Conservation (phyloP, 495 filamentous ascomycete genomes). For the Lasiosphaeriaceae sp. region DNA sequence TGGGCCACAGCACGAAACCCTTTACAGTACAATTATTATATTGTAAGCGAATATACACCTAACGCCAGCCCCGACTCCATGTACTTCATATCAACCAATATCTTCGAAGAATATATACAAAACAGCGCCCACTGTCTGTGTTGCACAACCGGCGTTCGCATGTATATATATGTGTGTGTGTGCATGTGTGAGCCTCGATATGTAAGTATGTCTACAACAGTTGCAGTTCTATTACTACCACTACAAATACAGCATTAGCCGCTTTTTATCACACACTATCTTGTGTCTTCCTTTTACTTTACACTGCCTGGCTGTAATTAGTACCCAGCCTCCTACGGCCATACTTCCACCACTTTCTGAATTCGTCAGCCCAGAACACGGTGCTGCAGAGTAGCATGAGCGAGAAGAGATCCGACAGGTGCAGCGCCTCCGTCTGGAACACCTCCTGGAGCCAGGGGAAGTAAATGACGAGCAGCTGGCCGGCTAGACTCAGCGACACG, state of each 20-base stretch:
- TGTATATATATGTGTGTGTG: too few relatives aligned
- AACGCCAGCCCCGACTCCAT: too few relatives aligned
- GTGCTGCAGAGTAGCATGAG: constrained; percentile 72
- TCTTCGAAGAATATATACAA: too few relatives aligned
- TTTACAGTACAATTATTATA: too few relatives aligned
- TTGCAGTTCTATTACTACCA: neutral
- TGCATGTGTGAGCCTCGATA: neutral
- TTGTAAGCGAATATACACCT: too few relatives aligned
- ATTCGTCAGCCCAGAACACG: constrained; percentile 95
- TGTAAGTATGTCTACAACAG: neutral
- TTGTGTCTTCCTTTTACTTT: neutral
- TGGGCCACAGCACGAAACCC: too few relatives aligned
- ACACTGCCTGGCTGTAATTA: constrained; percentile 48
- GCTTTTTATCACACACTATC: neutral
- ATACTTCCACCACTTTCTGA: constrained; percentile 66
- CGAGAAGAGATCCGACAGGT: constrained; percentile 64
- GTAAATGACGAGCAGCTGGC: constrained; percentile 88
- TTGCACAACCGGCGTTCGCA: too few relatives aligned
- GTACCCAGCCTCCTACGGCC: constrained; percentile 35
- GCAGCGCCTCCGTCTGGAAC: constrained; percentile 90
- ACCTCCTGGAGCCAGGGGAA: constrained; percentile 87
- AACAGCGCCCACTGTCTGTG: too few relatives aligned
- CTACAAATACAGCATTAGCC: neutral
- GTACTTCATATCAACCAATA: too few relatives aligned
- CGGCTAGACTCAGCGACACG: constrained; percentile 74